phyloP scores from a whole-genome alignment of 1,284 basidiomycete species.

The Coriolopsis trogii region DNA sequence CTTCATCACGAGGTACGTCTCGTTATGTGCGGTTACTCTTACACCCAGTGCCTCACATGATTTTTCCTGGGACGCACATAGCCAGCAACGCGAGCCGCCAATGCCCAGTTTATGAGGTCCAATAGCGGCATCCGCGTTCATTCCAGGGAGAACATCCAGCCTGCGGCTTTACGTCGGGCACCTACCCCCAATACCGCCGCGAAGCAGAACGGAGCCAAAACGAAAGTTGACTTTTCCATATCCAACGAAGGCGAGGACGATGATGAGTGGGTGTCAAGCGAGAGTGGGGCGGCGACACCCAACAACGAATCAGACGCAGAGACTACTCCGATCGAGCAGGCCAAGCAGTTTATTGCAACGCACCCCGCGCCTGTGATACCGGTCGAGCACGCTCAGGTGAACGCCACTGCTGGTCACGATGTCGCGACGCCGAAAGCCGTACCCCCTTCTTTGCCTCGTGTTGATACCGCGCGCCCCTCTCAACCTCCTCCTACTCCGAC shows the following conservation, averaged over 20 bases:
- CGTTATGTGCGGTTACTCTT: constrained; percentile 13
- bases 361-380: constrained; percentile 13
- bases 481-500: constrained; percentile 29
- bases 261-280: constrained; percentile 76
- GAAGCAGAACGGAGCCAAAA: constrained; percentile 37
- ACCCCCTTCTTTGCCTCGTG: constrained; percentile 36
- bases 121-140: constrained; percentile 53
- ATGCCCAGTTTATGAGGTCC: constrained; percentile 44
- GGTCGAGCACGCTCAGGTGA: constrained; percentile 17
- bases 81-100: constrained; percentile 34
- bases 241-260: constrained; percentile 59
- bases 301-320: constrained; percentile 50
- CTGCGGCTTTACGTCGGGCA: constrained; percentile 32
- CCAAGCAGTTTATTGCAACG: constrained; percentile 17
- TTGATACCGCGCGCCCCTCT: constrained; percentile 30
- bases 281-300: constrained; percentile 73
- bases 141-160: constrained; percentile 50
- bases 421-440: constrained; percentile 39
- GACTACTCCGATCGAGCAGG: constrained; percentile 32
- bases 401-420: constrained; percentile 29
- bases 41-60: constrained; percentile 9
- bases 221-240: constrained; percentile 61
- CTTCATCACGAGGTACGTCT: constrained; percentile 47
- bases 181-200: constrained; percentile 39
- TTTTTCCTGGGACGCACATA: constrained; percentile 15